phyloP scores from a whole-genome alignment of 352 stramenopile genomes.

The Globisporangium okanoganense region DNA sequence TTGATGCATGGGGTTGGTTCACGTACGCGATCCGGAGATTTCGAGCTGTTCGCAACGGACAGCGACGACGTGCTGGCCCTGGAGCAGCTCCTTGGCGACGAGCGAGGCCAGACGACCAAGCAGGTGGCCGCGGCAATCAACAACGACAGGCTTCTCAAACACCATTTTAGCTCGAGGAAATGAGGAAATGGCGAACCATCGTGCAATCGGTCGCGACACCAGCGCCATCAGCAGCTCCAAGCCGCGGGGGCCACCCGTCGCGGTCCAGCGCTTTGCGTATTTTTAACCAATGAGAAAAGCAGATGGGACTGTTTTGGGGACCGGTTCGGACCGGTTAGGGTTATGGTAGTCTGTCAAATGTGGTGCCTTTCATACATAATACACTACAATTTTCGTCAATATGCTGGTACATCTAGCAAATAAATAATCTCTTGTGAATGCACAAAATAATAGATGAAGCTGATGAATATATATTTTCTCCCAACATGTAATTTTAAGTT shows the following conservation, averaged over 20 bases:
- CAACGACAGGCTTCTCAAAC: constrained; percentile 95
- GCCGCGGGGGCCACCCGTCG: constrained; percentile 10
- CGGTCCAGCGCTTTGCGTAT: background rate
- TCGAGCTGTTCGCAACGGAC: constrained; percentile 98
- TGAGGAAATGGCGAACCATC: constrained; percentile 61
- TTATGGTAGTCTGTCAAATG: background rate
- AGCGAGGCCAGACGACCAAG: constrained; percentile 97
- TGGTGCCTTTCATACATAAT: background rate
- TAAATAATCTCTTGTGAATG: background rate
- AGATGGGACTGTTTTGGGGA: background rate
- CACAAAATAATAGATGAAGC: background rate
- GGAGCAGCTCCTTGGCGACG: constrained; percentile 99
- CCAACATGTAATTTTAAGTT: background rate
- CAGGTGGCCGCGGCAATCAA: constrained; percentile 99
- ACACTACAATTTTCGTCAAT: background rate
- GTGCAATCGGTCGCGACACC: background rate
- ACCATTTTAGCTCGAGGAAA: constrained; percentile 76
- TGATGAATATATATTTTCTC: background rate
- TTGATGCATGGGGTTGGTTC: background rate
- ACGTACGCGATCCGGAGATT: constrained; percentile 96
- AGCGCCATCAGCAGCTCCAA: background rate
- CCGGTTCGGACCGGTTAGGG: constrained; percentile 12
- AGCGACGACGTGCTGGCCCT: constrained; percentile 98
- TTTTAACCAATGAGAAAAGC: constrained; percentile 8
- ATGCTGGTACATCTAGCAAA: too few species aligned